These are phyloP conservation scores for Holtermannia corniformis DNA, from an alignment of 768 basidiomycete species.

Conservation along the genomic window DNA sequence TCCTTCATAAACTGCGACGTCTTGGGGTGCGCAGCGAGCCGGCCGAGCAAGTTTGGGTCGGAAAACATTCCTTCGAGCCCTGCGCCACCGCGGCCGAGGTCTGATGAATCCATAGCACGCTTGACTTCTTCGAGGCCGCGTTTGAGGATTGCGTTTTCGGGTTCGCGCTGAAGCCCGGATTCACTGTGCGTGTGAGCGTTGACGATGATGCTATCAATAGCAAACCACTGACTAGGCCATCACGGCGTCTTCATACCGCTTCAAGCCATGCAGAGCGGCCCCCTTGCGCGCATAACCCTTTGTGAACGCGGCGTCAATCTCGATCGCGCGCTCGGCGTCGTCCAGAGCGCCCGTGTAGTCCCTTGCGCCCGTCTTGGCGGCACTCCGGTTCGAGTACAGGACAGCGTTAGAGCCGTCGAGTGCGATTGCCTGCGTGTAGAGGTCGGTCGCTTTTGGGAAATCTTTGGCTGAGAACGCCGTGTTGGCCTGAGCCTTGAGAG, in stretches of 20 bases:
- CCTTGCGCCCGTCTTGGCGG: slow-evolving; percentile 77
- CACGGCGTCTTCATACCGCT: slow-evolving; percentile 72
- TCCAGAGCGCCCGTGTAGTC: slow-evolving; percentile 64
- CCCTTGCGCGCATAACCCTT: slow-evolving; percentile 90
- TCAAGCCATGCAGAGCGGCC: slow-evolving; percentile 78
- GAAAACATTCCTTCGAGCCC: slow-evolving; percentile 68
- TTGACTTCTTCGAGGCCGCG: slow-evolving; percentile 84
- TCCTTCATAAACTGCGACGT: slow-evolving; percentile 76
- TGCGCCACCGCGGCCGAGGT: slow-evolving; percentile 44
- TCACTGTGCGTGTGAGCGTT: slow-evolving; percentile 43
- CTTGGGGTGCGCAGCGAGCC: slow-evolving; percentile 77
- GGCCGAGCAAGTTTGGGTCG: slow-evolving; percentile 72
- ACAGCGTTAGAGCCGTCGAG: slow-evolving; percentile 78
- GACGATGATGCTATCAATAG: too few species aligned
- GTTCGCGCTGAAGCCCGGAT: slow-evolving; percentile 68
- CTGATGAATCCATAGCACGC: slow-evolving; percentile 60
- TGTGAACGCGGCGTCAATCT: slow-evolving; percentile 67
- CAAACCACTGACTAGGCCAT: slow-evolving; percentile 50
- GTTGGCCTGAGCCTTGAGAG: slow-evolving; percentile 86
- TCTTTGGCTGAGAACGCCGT: slow-evolving; percentile 90
- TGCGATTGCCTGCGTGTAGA: slow-evolving; percentile 54
- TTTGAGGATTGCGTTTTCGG: slow-evolving; percentile 60
- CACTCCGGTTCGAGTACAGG: slow-evolving; percentile 84
- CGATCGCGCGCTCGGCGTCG: slow-evolving; percentile 85
- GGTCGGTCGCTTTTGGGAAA: slow-evolving; percentile 64